Evolutionary conservation across 257 asterid species (phyloP), one percentile per base, ranked within the genome.

Genomic region (Solanum appendiculatum): DNA sequence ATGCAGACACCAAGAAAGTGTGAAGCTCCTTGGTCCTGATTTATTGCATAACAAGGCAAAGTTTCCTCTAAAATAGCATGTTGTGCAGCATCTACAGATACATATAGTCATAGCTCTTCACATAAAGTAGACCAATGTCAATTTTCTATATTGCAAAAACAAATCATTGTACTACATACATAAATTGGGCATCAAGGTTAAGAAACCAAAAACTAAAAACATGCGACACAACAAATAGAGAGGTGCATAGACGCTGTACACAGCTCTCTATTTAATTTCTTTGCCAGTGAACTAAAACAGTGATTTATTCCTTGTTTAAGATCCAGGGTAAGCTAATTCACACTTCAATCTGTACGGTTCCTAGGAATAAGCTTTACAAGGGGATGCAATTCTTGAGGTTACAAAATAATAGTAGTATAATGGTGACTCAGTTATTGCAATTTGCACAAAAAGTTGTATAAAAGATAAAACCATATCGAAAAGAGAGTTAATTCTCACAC

Each of bases 21-120:
- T 7, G 83, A 90, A 86, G 31, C 27, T 40, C 42, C 21, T 73
- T 39, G 12, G 88, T 78, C 73, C 81, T 84, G 84, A 56, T 87
- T 63, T 46, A 56, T 33, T 25, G 51, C 68, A 82, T 29, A 84
- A 20, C 75, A 73, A 70, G 73, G 37, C 8, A 83, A 48, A 6
- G 13, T 72, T 83, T 23, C 31, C 12, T 42, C 8, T 21, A 48
- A 13, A 33, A 66, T 44, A 58, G 39, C 27, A 78, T 78, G 83
- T 7, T 25, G 18, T 40, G 83, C 83, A 40, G 63, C 84, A 78
- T 27, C 23, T 7, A 42, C 84, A 78, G 84, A 80, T 44, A 46
- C 25, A 44, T 16, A 46, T 27, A 44, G 27, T 16, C 66, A 27
- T 80, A 80, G 84, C 39, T 80, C 5, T 44, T 20, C 84, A 44